Conservation (phyloP, 2,329 filamentous ascomycete genomes). For the Uncinocarpus reesii region DNA sequence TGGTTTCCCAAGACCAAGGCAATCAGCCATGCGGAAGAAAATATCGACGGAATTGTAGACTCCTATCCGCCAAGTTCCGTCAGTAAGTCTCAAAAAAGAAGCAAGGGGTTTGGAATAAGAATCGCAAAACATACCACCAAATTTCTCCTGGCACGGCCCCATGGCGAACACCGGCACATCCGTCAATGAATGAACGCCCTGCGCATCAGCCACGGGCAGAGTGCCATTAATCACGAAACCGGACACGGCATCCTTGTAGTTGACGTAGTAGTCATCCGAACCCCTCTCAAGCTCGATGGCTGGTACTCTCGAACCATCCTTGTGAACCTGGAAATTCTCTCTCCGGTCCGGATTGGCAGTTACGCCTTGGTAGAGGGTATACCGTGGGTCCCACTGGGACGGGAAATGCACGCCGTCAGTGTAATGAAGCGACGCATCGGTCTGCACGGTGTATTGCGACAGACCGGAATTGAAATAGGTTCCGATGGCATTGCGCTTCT, state of each 20-base stretch:
- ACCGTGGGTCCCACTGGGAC: constrained; percentile 73
- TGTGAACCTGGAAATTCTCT: constrained; percentile 65
- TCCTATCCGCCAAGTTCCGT: constrained; percentile 9
- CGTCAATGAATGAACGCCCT: constrained; percentile 67
- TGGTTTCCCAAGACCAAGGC: constrained; percentile 25
- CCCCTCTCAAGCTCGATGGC: constrained; percentile 45
- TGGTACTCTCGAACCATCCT: constrained; percentile 52
- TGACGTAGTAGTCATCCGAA: constrained; percentile 53
- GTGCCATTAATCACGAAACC: constrained; percentile 71
- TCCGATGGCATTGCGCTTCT: constrained; percentile 66
- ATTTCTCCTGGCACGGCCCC: constrained; percentile 68
- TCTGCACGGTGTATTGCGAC: constrained; percentile 59
- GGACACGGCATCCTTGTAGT: constrained; percentile 53
- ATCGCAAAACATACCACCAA: constrained; percentile 51
- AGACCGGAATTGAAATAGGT: constrained; percentile 62
- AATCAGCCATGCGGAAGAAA: constrained; percentile 34
- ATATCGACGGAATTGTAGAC: constrained; percentile 34
- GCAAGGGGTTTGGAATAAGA: neutral
- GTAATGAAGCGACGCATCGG: constrained; percentile 53
- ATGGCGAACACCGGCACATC: constrained; percentile 69
- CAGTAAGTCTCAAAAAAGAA: neutral
- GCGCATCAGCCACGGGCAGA: constrained; percentile 49
- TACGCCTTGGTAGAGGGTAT: constrained; percentile 65
- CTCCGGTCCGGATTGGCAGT: constrained; percentile 62
- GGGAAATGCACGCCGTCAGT: constrained; percentile 67